Evolutionary conservation across 371 early-diverging fungal species (phyloP).

Genomic region (Syncephalastrum sp.): DNA sequence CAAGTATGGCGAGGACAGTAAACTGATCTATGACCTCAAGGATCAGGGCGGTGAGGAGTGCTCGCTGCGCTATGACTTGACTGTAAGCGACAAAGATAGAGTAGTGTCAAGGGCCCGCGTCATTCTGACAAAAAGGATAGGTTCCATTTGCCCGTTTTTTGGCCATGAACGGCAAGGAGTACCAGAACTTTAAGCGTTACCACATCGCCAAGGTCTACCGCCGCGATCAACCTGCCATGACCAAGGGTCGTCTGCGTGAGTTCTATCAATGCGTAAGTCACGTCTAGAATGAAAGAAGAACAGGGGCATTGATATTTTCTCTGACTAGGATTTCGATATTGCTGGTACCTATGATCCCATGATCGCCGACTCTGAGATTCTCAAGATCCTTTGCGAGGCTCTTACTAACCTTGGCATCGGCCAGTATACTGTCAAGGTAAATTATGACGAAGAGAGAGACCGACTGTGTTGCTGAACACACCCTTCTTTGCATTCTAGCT

Average conservation of each 20-base stretch:
- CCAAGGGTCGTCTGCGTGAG: constrained; percentile 98
- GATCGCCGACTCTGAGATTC: constrained; percentile 96
- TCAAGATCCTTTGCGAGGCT: constrained; percentile 84
- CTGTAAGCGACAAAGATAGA: constrained; percentile 48
- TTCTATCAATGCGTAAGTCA: constrained; percentile 93
- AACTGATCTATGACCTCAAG: constrained; percentile 97
- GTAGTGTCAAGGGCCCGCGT: not conserved
- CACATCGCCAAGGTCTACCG: constrained; percentile 99
- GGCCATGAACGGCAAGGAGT: constrained; percentile 86
- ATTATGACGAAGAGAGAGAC: no score
- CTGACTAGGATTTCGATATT: constrained; percentile 93
- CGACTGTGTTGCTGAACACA: no score
- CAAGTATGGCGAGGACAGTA: constrained; percentile 99
- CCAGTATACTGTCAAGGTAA: constrained; percentile 76
- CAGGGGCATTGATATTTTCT: not conserved
- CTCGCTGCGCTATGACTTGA: constrained; percentile 98
- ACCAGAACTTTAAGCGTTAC: constrained; percentile 94
- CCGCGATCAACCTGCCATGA: constrained; percentile 99
- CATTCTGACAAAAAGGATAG: not conserved
- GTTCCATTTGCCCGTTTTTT: constrained; percentile 97
- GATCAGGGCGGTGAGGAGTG: constrained; percentile 99
- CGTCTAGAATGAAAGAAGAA: not conserved
- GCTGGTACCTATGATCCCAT: constrained; percentile 95
- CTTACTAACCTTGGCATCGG: constrained; percentile 77
- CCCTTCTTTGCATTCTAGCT: constrained; percentile 27